Percentiles rank a stretch among this genome's conserved stretches.
phyloP scores from a whole-genome alignment of 2,329 filamentous ascomycete species.

The Colletotrichum sp. region DNA sequence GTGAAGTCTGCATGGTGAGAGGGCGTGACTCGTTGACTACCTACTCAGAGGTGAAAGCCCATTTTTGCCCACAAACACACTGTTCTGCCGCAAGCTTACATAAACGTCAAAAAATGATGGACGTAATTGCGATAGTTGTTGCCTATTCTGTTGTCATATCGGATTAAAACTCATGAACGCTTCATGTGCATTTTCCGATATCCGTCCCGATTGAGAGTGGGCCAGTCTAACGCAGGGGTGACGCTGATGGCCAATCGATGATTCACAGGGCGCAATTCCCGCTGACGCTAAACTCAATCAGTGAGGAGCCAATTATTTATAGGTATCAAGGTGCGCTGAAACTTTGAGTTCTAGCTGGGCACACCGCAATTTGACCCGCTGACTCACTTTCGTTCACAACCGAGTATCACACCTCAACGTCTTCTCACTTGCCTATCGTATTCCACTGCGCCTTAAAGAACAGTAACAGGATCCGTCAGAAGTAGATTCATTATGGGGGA shows the following conservation, averaged over 20 bases:
- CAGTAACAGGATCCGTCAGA: rapidly evolving
- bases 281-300: neutral
- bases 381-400: neutral
- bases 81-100: neutral
- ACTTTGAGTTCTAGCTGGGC: neutral
- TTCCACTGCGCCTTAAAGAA: neutral
- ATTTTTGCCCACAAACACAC: too few species aligned
- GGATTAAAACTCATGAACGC: neutral
- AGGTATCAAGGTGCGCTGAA: neutral
- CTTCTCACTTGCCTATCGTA: neutral
- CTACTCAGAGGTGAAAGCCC: neutral
- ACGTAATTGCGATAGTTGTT: neutral
- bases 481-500: neutral
- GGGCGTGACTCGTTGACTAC: neutral
- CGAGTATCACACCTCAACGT: neutral
- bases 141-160: neutral
- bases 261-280: neutral
- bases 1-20: neutral
- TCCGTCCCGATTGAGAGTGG: neutral
- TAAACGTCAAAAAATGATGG: neutral
- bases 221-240: neutral
- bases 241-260: neutral
- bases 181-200: neutral
- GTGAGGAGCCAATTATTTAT: neutral
- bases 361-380: neutral